phyloP scores from a whole-genome alignment of 176 grass and related monocot genomes.

The bread wheat (Triticum aestivum) region IWGSC_CS_RefSeq_v2.1 NC_057799.1:463058128-463058627 shows the following conservation, averaged over 20 bases:
- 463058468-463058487: background rate
- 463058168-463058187: background rate
- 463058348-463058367: slow-evolving; percentile 19
- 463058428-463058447: background rate
- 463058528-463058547: background rate
- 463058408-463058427: background rate
- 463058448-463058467: background rate
- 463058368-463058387: slow-evolving; percentile 16
- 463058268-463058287: background rate
- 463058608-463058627: background rate
- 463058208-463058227: background rate
- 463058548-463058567: background rate
- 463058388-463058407: slow-evolving; percentile 2
- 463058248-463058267: slow-evolving; percentile 1
- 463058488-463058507: background rate
- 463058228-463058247: background rate
- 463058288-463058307: slow-evolving; percentile 27
- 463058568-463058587: slow-evolving; percentile 6
- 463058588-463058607: background rate
- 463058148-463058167: slow-evolving; percentile 62
- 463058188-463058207: background rate
- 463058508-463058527: slow-evolving; percentile 13
- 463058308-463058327: slow-evolving; percentile 9
- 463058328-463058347: slow-evolving; percentile 20
- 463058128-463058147: slow-evolving; percentile 30